Conservation (phyloP, 495 filamentous ascomycete genomes). For the Sphaerosporella brunnea region DNA sequence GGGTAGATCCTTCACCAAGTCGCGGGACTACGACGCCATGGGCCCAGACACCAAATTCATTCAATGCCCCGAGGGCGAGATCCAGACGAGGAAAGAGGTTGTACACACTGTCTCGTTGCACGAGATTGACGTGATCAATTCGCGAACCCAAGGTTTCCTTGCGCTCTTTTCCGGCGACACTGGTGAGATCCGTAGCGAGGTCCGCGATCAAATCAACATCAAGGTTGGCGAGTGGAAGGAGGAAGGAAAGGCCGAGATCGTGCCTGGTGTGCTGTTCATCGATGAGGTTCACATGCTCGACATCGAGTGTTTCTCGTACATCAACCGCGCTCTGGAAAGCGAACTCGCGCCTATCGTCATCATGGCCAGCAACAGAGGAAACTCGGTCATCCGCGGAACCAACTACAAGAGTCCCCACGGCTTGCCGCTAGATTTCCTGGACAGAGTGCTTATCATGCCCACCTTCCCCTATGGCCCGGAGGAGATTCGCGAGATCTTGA, state of each 20-base stretch:
- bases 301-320: slow-evolving; percentile 95
- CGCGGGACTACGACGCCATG: slow-evolving; percentile 94
- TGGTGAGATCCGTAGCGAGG: slow-evolving; percentile 43
- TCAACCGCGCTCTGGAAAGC: slow-evolving; percentile 89
- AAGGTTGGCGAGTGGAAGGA: slow-evolving; percentile 97
- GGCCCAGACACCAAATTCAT: slow-evolving; percentile 97
- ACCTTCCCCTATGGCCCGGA: slow-evolving; percentile 67
- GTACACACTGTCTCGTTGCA: slow-evolving; percentile 98
- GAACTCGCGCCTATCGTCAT: slow-evolving; percentile 90
- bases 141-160: slow-evolving; percentile 41
- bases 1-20: slow-evolving; percentile 84
- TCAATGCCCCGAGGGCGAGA: slow-evolving; percentile 67
- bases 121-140: slow-evolving; percentile 90
- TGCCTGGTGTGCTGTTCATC: slow-evolving; percentile 93
- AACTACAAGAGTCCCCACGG: slow-evolving; percentile 75
- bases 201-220: slow-evolving; percentile 92
- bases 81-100: slow-evolving; percentile 99
- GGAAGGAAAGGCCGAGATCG: slow-evolving; percentile 91
- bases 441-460: slow-evolving; percentile 84
- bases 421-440: slow-evolving; percentile 78
- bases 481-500: slow-evolving; percentile 80
- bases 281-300: slow-evolving; percentile 99
- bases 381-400: slow-evolving; percentile 72
- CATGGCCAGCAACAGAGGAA: slow-evolving; percentile 87
- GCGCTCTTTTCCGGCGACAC: slow-evolving; percentile 2